Conservation (phyloP, 2,329 filamentous ascomycete genomes). For the Capronia coronata region DNA sequence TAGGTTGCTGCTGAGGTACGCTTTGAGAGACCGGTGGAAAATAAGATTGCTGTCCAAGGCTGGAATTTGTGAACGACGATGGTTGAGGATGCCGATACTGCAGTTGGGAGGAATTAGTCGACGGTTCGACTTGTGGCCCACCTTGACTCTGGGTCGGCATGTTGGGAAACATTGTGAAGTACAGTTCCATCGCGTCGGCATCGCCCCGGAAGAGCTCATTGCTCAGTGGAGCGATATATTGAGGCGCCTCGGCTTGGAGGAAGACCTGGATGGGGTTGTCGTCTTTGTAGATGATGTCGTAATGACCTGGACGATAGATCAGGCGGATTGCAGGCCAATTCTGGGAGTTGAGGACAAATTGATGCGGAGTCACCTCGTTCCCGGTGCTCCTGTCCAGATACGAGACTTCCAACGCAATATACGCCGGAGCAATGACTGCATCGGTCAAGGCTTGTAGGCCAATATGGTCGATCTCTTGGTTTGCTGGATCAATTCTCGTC, state of each 20-base stretch:
- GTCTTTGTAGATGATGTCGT: slow-evolving; percentile 81
- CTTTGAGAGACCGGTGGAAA: slow-evolving; percentile 7
- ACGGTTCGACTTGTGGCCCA: not conserved
- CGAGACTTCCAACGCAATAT: slow-evolving; percentile 75
- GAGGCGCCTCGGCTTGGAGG: slow-evolving; percentile 18
- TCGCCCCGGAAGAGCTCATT: slow-evolving; percentile 13
- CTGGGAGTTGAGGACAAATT: slow-evolving; percentile 39
- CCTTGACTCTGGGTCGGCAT: slow-evolving; percentile 45
- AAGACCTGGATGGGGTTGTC: slow-evolving; percentile 23
- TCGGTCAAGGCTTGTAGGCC: slow-evolving; percentile 71
- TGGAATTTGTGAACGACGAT: slow-evolving; percentile 40
- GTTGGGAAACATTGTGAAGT: slow-evolving; percentile 9
- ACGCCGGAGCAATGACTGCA: slow-evolving; percentile 69
- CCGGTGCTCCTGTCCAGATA: slow-evolving; percentile 85
- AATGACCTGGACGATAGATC: slow-evolving; percentile 75
- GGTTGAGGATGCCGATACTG: slow-evolving; percentile 69
- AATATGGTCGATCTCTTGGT: slow-evolving; percentile 85
- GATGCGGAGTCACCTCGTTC: slow-evolving; percentile 56
- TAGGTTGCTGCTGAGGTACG: slow-evolving; percentile 1
- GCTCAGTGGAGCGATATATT: slow-evolving; percentile 10
- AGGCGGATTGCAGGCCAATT: slow-evolving; percentile 55
- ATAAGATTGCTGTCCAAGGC: slow-evolving; percentile 7
- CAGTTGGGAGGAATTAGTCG: slow-evolving; percentile 51
- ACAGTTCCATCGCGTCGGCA: slow-evolving; percentile 2
- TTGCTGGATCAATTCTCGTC: slow-evolving; percentile 63